Base-by-base conservation (phyloP, 2,329 filamentous ascomycete species). In the Pestalotiopsis sp. region DNA sequence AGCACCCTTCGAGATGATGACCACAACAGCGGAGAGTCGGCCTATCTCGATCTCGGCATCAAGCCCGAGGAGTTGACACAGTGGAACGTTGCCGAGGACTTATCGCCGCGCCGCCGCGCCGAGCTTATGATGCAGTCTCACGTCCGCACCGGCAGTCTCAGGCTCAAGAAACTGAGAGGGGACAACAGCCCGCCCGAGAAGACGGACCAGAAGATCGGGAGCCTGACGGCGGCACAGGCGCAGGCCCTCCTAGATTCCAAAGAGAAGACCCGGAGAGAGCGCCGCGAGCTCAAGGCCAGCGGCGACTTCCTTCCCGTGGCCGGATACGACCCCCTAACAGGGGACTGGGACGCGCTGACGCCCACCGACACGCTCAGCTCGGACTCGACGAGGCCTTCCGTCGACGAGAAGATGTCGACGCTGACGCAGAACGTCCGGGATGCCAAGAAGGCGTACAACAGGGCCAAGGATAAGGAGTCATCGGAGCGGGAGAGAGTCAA, bases 301-400 rank as follows among this genome's bases (percentile, higher is more conserved):
- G 86, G 86, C 4, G 87, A 90, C 73, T 89, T 83, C 72, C 81
- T 89, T 0, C 87, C 86, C 1, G 84, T 89, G 1, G 86, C 88
- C 68, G 87, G 87, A 3, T 79, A 86, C 65, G 89, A 89, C 71
- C 87, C 87, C 0, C 77, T 81, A 56, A 89, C 88, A 0, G 86
- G 88, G 4, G 78, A 83, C 69, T 81, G 84, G 62, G 83, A 88
- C 67, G 75, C 84, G 14, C 77, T 87, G 48, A 86, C 84, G 3
- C 83, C 84, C 7, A 84, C 75, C 24, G 73, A 73, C 26, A 76
- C 84, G 2, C 79, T 81, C 14, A 86, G 83, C 68, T 84, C 83
- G 0, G 78, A 79, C 35, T 81, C 80, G 67, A 77, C 75, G 4
- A 60, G 68, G 35, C 73, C 59, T 73, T 77, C 71, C 60, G 73